Conservation (phyloP, 306 rosid genomes). For the Trifolium dubium region DNA sequence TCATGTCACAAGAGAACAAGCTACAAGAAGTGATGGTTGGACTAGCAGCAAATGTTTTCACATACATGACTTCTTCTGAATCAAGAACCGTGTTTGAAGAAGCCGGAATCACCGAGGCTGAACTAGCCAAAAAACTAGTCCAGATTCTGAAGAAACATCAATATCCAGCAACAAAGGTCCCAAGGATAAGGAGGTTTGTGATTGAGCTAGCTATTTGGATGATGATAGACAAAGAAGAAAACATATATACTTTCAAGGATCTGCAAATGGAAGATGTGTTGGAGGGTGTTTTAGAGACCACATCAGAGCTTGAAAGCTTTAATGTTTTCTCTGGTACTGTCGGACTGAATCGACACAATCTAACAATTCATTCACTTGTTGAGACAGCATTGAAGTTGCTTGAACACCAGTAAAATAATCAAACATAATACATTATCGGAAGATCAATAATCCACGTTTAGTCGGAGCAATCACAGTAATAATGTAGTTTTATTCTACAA, state of each 20-base stretch:
- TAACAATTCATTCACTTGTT: slow-evolving; percentile 73
- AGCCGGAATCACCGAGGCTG: slow-evolving; percentile 63
- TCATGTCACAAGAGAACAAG: slow-evolving; percentile 73
- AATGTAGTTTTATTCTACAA: slow-evolving; percentile 27
- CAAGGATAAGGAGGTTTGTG: slow-evolving; percentile 82
- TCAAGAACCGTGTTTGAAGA: slow-evolving; percentile 62
- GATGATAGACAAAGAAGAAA: slow-evolving; percentile 73
- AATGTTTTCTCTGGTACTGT: slow-evolving; percentile 89
- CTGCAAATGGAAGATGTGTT: slow-evolving; percentile 66
- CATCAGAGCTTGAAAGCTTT: slow-evolving; percentile 97
- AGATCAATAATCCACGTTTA: slow-evolving; percentile 17
- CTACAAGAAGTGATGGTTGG: slow-evolving; percentile 96
- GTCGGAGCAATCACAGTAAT: slow-evolving; percentile 1
- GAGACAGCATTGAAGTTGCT: slow-evolving; percentile 71
- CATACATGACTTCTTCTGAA: slow-evolving; percentile 67
- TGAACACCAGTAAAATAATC: slow-evolving; percentile 41
- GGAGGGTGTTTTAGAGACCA: slow-evolving; percentile 79
- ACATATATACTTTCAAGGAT: slow-evolving; percentile 55
- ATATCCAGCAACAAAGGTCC: slow-evolving; percentile 73
- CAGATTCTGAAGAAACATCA: slow-evolving; percentile 64
- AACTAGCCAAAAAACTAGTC: slow-evolving; percentile 59
- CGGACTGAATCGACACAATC: slow-evolving; percentile 77
- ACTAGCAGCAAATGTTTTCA: slow-evolving; percentile 71
- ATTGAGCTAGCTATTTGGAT: slow-evolving; percentile 89
- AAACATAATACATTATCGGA: neutral